Base-by-base conservation (phyloP, 176 grass and related monocot species). In the Cymbopogon citratus region DNA sequence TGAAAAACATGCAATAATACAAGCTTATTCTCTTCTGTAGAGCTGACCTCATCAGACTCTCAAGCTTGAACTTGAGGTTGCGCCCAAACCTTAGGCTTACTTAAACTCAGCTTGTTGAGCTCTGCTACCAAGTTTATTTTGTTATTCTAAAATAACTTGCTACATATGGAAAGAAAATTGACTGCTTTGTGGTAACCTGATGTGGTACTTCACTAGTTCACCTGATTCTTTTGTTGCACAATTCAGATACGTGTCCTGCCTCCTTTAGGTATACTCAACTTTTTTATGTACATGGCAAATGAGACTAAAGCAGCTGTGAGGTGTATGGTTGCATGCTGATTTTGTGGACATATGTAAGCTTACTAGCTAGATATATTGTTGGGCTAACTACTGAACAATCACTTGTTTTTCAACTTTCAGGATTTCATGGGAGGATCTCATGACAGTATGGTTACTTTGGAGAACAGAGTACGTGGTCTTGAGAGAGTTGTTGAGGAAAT, bases 381-480 rank as follows among this genome's bases (percentile, higher is more conserved):
- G 8, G 5, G 9, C 29, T 79, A 83, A 71, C 51, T 63, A 83
- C 29, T 2, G 43, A 79, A 61, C 69, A n/a, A n/a, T 74, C 7
- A 14, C 34, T 68, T 45, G 5, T 44, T 60, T 80, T 76, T 63
- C 64, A 31, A 86, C 80, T 84, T 89, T 81, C 78, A 99, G 96
- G 92, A 95, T 82, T 99, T 99, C 69, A 99, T 99, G 90, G 96
- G 96, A 39, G 96, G 96, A 38, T 99, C 92, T 43, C 96, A 88
- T 88, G 96, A 99, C 73, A 95, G 89, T 77, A 95, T 99, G 91
- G 83, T 99, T 68, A 99, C 92, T 56, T 81, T 99, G 34, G 96
- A 99, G 69, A 99, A 95, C 75, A 87, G 96, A 85, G 96, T 99
- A 21, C 88, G 91, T 18, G 89, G 92, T 80, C 92, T 99, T 77